Percentiles rank a stretch among this genome's conserved stretches.
Evolutionary conservation across 2,329 filamentous ascomycete species (phyloP).

Genomic region (Lachnellula cervina): DNA sequence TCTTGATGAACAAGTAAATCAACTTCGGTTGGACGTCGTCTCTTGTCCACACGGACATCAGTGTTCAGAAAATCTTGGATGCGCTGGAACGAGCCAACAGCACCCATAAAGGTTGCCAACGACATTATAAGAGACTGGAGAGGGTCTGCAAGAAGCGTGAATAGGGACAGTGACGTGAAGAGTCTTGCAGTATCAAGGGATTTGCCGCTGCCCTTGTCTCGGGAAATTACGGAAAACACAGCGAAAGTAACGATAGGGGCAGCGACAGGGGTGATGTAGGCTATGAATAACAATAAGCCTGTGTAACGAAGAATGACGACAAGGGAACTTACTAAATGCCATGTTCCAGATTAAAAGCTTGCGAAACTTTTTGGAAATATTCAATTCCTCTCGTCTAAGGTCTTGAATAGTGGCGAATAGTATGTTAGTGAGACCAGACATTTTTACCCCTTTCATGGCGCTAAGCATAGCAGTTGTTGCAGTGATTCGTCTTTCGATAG

Average conservation of each 20-base stretch:
- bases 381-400: constrained; percentile 14
- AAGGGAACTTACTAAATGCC: constrained; percentile 4
- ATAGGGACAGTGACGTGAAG: constrained; percentile 26
- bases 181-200: constrained; percentile 4
- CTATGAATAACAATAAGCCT: background rate
- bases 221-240: constrained; percentile 6
- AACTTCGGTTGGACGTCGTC: background rate
- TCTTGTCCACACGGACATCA: constrained; percentile 1
- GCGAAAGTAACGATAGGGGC: constrained; percentile 13
- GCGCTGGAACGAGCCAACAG: constrained; percentile 20
- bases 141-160: constrained; percentile 20
- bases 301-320: background rate
- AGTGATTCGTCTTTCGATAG: constrained; percentile 38
- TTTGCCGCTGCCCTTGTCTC: background rate
- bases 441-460: constrained; percentile 41
- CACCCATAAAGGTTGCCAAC: constrained; percentile 17
- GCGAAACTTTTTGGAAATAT: constrained; percentile 14
- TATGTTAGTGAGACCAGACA: constrained; percentile 37
- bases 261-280: constrained; percentile 4
- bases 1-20: background rate
- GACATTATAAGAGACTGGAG: constrained; percentile 18
- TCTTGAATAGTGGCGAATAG: constrained; percentile 31
- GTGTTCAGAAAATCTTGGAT: constrained; percentile 25
- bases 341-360: constrained; percentile 6
- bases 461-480: constrained; percentile 37